Evolutionary conservation across 352 stramenopile genomes (phyloP), one percentile per base, ranked within the genome.

Genomic region (Globisporangium paroecandrum): DNA sequence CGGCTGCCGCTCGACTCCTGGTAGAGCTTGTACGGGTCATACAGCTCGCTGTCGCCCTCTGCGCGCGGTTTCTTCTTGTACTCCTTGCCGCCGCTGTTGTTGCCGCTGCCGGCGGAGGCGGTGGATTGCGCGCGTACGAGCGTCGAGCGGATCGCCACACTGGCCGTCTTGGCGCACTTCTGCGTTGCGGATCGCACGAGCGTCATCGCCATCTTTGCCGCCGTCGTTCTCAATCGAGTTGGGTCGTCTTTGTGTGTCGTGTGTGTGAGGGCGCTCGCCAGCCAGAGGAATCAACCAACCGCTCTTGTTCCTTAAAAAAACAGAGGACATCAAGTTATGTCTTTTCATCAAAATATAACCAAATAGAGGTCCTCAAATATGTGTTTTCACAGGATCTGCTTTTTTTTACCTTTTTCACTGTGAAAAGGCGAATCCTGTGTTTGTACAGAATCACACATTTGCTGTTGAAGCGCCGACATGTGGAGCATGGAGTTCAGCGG

Each of bases 21-120:
- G 77, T 92, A 94, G 63, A 86, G 70, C 75, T 89, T 82, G 78
- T 94, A 94, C 60, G 86, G 86, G 72, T 94, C 86, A 67, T 94
- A 94, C 57, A 94, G 74, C 43, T 85, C 70, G 18, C 54, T 29
- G 54, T 78, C 66, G n/a, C 29, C 49, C 38, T 51, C 56, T 9
- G 75, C 38, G 65, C 65, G 49, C 49, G 64, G 56, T 54, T 74
- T 70, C 32, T 67, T 62, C 60, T 71, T 71, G 53, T 63, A 60
- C 60, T 63, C 34, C n/a, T 58, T 65, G 46, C 62, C 47, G 32
- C 29, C 4, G 29, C 29, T 32, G 29, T 58, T 53, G n/a, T 27
- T 53, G 25, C 38, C 18, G 2, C 18, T 29, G 5, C 32, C 36
- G 10, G 67, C 18, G 4, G 38, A 25, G 18, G 56, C 46, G 6